These are phyloP conservation scores for Starmerella potacharoeniae DNA, from an alignment of 805 yeast species.

Conservation along the genomic window DNA sequence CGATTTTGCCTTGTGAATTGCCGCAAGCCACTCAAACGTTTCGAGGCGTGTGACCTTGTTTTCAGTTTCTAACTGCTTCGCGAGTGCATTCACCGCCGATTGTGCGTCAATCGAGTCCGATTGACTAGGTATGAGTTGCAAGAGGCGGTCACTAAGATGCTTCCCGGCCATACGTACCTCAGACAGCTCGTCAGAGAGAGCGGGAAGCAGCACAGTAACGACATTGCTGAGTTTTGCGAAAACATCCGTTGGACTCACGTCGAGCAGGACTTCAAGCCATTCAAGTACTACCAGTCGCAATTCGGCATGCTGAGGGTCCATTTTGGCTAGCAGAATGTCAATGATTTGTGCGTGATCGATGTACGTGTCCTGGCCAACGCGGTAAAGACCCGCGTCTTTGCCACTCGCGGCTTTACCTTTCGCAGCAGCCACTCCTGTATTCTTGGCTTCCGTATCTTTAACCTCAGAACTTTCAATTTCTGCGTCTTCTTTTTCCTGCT, in stretches of 20 bases:
- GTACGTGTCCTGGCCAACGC: constrained; percentile 70
- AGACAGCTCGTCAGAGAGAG: constrained; percentile 43
- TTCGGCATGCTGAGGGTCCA: constrained; percentile 62
- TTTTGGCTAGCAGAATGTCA: constrained; percentile 67
- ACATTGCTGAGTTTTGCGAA: constrained; percentile 64
- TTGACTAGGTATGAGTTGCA: constrained; percentile 38
- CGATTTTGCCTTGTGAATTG: constrained; percentile 47
- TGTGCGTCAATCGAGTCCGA: constrained; percentile 36
- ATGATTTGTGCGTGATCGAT: constrained; percentile 72
- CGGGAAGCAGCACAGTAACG: constrained; percentile 53
- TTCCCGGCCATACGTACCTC: constrained; percentile 44
- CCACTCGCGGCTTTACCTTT: background rate
- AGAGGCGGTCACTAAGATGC: constrained; percentile 44
- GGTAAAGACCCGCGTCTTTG: constrained; percentile 30
- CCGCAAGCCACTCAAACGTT: constrained; percentile 78
- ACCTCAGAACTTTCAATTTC: background rate
- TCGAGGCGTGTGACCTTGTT: constrained; percentile 75
- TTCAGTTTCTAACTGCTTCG: constrained; percentile 59
- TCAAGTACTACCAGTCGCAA: constrained; percentile 67
- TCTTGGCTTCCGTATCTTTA: background rate
- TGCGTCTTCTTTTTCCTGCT: too few relatives aligned
- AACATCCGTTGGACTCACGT: constrained; percentile 64
- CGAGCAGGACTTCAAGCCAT: constrained; percentile 70
- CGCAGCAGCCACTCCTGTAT: background rate
- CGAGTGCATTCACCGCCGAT: constrained; percentile 57